phyloP scores from a whole-genome alignment of 2,329 filamentous ascomycete genomes.

The Pseudocercospora macadamiae region DNA sequence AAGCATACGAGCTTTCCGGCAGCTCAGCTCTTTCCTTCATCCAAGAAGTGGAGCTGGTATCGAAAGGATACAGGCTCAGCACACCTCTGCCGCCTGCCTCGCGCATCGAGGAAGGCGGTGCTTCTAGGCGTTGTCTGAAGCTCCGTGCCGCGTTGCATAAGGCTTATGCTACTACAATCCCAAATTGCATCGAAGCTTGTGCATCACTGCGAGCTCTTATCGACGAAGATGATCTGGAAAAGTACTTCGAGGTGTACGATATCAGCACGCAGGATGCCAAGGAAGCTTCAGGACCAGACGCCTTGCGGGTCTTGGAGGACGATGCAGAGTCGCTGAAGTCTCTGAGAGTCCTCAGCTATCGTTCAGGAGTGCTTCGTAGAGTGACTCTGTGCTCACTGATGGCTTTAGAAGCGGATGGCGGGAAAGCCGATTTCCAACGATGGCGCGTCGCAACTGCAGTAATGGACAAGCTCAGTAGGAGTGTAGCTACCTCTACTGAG shows the following conservation, averaged over 20 bases:
- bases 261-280: conserved; percentile 51
- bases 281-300: conserved; percentile 54
- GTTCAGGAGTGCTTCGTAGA: conserved; percentile 79
- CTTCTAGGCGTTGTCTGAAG: conserved; percentile 74
- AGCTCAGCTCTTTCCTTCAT: conserved; percentile 78
- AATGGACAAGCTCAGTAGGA: conserved; percentile 66
- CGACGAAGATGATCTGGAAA: conserved; percentile 80
- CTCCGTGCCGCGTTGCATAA: conserved; percentile 75
- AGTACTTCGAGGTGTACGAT: conserved; percentile 77
- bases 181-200: conserved; percentile 72
- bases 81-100: conserved; percentile 89
- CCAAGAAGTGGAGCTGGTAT: conserved; percentile 94
- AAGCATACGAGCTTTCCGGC: conserved; percentile 77
- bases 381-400: conserved; percentile 87
- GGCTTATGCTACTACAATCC: conserved; percentile 70
- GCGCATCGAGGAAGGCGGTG: conserved; percentile 76
- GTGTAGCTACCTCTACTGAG: conserved; percentile 65
- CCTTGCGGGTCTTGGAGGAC: conserved; percentile 66
- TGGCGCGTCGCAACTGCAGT: conserved; percentile 80
- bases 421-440: conserved; percentile 72
- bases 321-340: conserved; percentile 78
- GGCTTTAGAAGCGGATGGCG: conserved; percentile 80
- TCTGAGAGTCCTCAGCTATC: conserved; percentile 66
- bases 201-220: conserved; percentile 71
- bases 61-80: conserved; percentile 87